phyloP scores from a whole-genome alignment of 441 rosid species.

The Hura crepitans region DNA sequence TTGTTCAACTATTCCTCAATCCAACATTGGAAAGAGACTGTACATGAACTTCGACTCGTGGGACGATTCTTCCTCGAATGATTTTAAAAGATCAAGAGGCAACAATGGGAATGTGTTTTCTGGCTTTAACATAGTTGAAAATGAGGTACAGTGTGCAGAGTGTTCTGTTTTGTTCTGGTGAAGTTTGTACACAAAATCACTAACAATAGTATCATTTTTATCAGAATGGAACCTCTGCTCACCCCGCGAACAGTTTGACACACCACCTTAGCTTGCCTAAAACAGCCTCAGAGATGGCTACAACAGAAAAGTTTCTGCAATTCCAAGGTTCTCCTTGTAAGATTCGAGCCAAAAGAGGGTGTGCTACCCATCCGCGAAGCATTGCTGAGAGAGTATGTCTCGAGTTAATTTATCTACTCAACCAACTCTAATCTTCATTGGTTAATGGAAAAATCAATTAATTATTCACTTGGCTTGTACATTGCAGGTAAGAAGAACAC shows the following conservation, averaged over 20 bases:
- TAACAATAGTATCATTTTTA: background rate
- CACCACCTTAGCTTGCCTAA: constrained; percentile 62
- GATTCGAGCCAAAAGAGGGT: constrained; percentile 69
- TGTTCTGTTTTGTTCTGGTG: background rate
- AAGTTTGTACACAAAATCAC: background rate
- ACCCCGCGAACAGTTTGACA: constrained; percentile 28
- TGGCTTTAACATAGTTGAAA: constrained; percentile 20
- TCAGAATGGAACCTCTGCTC: constrained; percentile 34
- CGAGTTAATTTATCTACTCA: background rate
- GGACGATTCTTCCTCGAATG: constrained; percentile 30
- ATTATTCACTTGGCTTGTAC: background rate
- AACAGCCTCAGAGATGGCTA: constrained; percentile 42
- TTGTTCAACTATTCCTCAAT: constrained; percentile 22
- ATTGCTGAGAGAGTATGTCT: constrained; percentile 68
- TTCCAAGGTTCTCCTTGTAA: constrained; percentile 59
- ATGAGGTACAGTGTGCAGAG: constrained; percentile 31
- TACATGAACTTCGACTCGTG: constrained; percentile 35
- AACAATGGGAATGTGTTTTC: constrained; percentile 26
- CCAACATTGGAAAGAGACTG: constrained; percentile 20
- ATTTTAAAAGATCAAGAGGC: constrained; percentile 29
- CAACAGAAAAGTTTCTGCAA: constrained; percentile 46
- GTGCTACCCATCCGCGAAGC: constrained; percentile 76
- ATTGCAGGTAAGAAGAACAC: constrained; percentile 59
- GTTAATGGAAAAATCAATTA: background rate
- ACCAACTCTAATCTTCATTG: background rate